A percentile compares a stretch with the other conserved stretches of the same genome.
Evolutionary conservation across 495 filamentous ascomycete genomes (phyloP).

Genomic region (Xylaria cubensis): DNA sequence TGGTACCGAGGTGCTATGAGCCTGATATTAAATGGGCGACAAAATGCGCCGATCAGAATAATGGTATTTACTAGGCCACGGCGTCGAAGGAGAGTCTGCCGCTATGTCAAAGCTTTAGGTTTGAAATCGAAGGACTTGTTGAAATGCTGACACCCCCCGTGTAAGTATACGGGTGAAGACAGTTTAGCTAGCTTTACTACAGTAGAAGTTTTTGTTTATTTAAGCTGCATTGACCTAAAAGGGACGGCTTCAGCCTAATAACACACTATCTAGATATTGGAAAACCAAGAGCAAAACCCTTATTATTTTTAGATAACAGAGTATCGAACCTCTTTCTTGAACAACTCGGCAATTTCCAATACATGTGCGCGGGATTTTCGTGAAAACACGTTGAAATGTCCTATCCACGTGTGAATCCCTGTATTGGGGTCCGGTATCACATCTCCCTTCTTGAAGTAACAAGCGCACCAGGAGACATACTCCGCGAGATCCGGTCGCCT

Average conservation of each 20-base stretch:
- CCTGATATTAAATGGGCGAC: too few species aligned
- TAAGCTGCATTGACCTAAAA: not conserved
- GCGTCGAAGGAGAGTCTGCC: too few species aligned
- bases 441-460: slow-evolving; percentile 5
- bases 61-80: too few species aligned
- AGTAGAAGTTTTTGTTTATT: not conserved
- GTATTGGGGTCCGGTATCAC: not conserved
- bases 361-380: not conserved
- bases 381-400: not conserved
- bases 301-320: not conserved
- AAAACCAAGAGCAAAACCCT: not conserved
- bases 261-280: not conserved
- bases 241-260: not conserved
- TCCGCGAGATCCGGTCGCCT: slow-evolving; percentile 34
- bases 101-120: too few species aligned
- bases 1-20: too few species aligned
- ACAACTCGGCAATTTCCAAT: not conserved
- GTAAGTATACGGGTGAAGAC: not conserved
- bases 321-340: not conserved
- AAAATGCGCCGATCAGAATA: too few species aligned
- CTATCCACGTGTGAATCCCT: not conserved
- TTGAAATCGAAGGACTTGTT: too few species aligned
- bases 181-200: not conserved
- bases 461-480: slow-evolving; percentile 23
- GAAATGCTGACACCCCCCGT: too few species aligned